These are phyloP conservation scores for Novymonas esmeraldas DNA, from an alignment of 208 protist species.

Conservation along the genomic window DNA sequence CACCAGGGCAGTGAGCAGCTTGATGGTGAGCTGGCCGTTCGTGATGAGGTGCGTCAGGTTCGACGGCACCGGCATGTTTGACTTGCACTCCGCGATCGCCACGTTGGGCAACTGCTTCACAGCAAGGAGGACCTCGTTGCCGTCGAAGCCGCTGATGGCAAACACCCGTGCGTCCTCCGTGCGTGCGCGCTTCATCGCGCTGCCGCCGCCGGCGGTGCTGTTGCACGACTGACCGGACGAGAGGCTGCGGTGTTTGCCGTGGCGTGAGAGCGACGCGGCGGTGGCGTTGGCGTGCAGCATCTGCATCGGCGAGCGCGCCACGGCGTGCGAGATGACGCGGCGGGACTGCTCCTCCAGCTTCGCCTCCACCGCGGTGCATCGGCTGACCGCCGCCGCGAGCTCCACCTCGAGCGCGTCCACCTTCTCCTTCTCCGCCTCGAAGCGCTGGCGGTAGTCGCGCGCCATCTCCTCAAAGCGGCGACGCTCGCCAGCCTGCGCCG, in stretches of 20 bases:
- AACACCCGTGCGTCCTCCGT: constrained; percentile 84
- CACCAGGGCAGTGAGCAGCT: constrained; percentile 84
- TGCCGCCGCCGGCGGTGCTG: constrained; percentile 10
- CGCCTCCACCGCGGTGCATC: constrained; percentile 68
- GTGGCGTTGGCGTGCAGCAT: constrained; percentile 26
- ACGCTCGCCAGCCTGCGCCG: constrained; percentile 28
- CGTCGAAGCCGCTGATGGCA: constrained; percentile 86
- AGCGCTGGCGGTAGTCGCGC: constrained; percentile 46
- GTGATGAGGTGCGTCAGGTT: constrained; percentile 89
- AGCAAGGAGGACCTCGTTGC: constrained; percentile 48
- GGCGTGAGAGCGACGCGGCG: constrained; percentile 17
- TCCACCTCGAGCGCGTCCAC: constrained; percentile 63
- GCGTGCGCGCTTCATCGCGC: constrained; percentile 58
- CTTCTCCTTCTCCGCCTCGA: constrained; percentile 48
- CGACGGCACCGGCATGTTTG: constrained; percentile 81
- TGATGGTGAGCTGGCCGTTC: constrained; percentile 87
- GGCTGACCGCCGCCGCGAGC: constrained; percentile 56
- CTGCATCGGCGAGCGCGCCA: constrained; percentile 35
- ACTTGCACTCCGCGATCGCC: constrained; percentile 79
- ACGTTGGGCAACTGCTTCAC: constrained; percentile 79
- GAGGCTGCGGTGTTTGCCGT: constrained; percentile 34
- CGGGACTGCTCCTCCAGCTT: constrained; percentile 71
- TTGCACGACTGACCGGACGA: constrained; percentile 33
- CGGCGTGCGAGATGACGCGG: constrained; percentile 43
- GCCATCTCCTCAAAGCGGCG: constrained; percentile 42